Percentiles rank a stretch among this genome's conserved stretches.
Evolutionary conservation across 257 asterid species (phyloP).

Genomic region (Agastache rugosa): DNA sequence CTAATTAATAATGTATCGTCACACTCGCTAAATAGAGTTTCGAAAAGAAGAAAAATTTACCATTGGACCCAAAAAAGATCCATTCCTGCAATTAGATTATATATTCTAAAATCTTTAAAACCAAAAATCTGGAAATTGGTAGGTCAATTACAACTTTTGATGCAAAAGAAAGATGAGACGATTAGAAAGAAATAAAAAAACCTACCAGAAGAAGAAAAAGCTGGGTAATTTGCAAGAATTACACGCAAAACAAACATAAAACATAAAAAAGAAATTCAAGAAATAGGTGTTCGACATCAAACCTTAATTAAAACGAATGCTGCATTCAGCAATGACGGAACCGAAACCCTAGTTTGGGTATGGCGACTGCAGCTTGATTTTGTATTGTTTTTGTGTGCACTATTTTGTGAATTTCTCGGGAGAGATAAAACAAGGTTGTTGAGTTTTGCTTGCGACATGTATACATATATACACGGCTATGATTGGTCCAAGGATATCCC

Average conservation of each 20-base stretch:
- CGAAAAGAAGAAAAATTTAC: not conserved
- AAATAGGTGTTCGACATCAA: constrained; percentile 9
- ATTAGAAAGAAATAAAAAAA: not conserved
- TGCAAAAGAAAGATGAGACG: not conserved
- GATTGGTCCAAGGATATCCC: constrained; percentile 29
- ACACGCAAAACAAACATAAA: constrained; percentile 19
- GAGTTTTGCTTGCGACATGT: constrained; percentile 44
- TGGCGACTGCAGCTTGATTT: constrained; percentile 25
- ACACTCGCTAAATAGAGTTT: not conserved
- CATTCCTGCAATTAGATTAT: constrained; percentile 27
- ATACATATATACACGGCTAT: constrained; percentile 37
- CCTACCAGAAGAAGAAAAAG: not conserved
- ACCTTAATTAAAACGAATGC: constrained; percentile 34
- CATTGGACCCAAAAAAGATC: constrained; percentile 28
- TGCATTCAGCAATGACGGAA: constrained; percentile 30
- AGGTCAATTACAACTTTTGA: constrained; percentile 11
- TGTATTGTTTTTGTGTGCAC: constrained; percentile 14
- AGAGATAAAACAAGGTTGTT: constrained; percentile 41
- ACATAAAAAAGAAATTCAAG: not conserved
- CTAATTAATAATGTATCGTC: not conserved
- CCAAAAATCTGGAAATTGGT: constrained; percentile 2
- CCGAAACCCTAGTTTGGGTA: constrained; percentile 49
- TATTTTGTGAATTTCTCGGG: not conserved
- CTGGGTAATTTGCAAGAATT: not conserved
- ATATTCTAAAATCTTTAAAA: not conserved